Base-by-base conservation (phyloP, 345 rosid genomes). In the Populus davidiana region DNA sequence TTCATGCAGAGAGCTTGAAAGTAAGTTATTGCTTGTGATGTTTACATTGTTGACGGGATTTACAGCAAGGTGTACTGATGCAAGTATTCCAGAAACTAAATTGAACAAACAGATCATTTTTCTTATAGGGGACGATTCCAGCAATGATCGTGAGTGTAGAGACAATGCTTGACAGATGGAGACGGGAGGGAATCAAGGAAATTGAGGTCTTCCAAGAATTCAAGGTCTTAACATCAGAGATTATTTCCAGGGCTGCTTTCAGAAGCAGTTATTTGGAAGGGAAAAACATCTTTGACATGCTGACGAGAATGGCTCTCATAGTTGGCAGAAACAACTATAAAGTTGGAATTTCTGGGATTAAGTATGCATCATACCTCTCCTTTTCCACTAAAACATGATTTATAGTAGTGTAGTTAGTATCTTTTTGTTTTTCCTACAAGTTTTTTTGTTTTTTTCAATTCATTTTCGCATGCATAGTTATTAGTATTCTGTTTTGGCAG, bases 221-320 rank as follows among this genome's bases (percentile, higher is more conserved):
- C 43, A 89, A 62, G 56, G 13, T 85, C 25, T 76, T 89, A 64
- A 86, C 89, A 18, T 85, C 90, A 43, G 89, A 89, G 76, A 67
- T 87, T n/a, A 89, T 86, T 71, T 86, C 89, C 12, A 82, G 89
- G 72, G 86, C 90, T n/a, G 89, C 90, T 36, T 89, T 87, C 33
- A 90, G 89, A 23, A 85, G 89, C 78, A 85, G 84, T 66, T 87
- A 86, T 43, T 13, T 68, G 78, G 87, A 86, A 78, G 87, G 87
- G 25, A 68, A 86, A 72, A 62, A 72, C 12, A 84, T 86, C 56
- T 86, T 89, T 44, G 80, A 74, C 27, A 83, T 79, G 85, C 41
- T 87, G 52, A 72, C 29, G 66, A 76, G 39, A 74, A 31, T 84
- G 75, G 27, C 33, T 18, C 3, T 20, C 13, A 75, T 89, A 31